These are phyloP conservation scores for Pseudevernia furfuracea DNA, from an alignment of 495 filamentous ascomycete genomes.

Conservation along the genomic window DNA sequence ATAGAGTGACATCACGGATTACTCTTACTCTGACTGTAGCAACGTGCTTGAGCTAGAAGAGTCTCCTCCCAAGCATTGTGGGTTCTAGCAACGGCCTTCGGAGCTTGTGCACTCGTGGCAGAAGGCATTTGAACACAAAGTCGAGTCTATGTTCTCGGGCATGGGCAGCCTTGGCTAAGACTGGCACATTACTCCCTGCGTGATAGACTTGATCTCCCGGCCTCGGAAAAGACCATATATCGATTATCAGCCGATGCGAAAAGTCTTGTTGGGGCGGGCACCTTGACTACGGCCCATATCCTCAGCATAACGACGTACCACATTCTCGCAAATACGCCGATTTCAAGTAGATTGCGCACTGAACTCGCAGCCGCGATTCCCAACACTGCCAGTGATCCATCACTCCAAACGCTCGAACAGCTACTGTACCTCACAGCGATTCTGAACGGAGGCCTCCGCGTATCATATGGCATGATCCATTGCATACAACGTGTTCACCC, in stretches of 20 bases:
- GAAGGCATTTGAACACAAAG: no score
- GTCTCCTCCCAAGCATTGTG: no score
- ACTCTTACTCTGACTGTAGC: no score
- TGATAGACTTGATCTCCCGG: slow-evolving; percentile 22
- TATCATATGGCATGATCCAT: slow-evolving; percentile 31
- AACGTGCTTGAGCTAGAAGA: no score
- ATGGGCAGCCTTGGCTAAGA: no score
- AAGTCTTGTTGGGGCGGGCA: slow-evolving; percentile 32
- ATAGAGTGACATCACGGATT: no score
- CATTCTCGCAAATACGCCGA: slow-evolving; percentile 25
- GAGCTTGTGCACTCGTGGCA: no score
- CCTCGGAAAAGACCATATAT: slow-evolving; percentile 23
- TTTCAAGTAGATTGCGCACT: slow-evolving; percentile 24
- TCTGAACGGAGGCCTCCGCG: slow-evolving; percentile 34
- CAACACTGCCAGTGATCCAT: slow-evolving; percentile 15
- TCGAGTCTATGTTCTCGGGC: no score
- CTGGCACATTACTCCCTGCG: no score
- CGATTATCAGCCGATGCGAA: slow-evolving; percentile 32
- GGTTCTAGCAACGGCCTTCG: no score
- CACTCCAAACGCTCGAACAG: slow-evolving; percentile 27
- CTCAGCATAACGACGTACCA: slow-evolving; percentile 30
- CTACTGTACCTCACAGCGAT: slow-evolving; percentile 36
- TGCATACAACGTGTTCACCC: slow-evolving; percentile 35
- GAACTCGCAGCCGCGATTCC: slow-evolving; percentile 31
- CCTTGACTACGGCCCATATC: slow-evolving; percentile 31